Conservation (phyloP, 805 yeast species). For the Hanseniaspora lindneri region DNA sequence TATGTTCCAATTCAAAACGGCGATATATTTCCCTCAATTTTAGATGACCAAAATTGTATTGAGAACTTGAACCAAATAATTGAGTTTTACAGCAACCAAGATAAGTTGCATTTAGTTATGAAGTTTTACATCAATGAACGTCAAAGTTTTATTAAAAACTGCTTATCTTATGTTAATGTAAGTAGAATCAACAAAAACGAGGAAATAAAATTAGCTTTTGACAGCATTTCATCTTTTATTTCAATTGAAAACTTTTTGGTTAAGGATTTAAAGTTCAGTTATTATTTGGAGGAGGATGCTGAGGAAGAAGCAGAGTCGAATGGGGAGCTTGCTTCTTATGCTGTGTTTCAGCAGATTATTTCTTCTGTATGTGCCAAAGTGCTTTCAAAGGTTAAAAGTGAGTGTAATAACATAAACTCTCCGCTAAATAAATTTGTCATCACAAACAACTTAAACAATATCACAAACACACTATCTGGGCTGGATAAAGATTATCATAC, state of each 20-base stretch:
- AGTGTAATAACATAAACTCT: neutral
- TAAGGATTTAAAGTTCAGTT: slow-evolving; percentile 8
- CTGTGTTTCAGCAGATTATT: slow-evolving; percentile 10
- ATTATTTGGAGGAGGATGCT: slow-evolving; percentile 2
- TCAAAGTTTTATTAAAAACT: slow-evolving; percentile 6
- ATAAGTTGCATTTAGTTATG: neutral
- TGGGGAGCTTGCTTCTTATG: slow-evolving; percentile 4
- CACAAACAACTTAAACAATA: neutral
- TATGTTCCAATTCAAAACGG: slow-evolving; percentile 1
- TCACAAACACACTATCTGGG: neutral
- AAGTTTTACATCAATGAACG: slow-evolving; percentile 6
- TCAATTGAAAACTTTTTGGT: slow-evolving; percentile 12
- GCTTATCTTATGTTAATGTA: slow-evolving; percentile 8
- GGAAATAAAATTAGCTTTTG: slow-evolving; percentile 7
- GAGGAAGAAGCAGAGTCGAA: neutral
- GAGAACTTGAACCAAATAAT: slow-evolving; percentile 6
- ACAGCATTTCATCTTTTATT: slow-evolving; percentile 5
- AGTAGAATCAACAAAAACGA: slow-evolving; percentile 8
- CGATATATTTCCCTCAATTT: slow-evolving; percentile 7
- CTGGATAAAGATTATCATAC: slow-evolving; percentile 6
- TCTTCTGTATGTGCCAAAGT: slow-evolving; percentile 12
- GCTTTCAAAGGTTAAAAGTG: slow-evolving; percentile 7
- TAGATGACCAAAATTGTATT: slow-evolving; percentile 8
- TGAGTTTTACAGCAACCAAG: slow-evolving; percentile 12
- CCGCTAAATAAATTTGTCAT: slow-evolving; percentile 5